Base-by-base conservation (phyloP, 2,329 filamentous ascomycete genomes). In the Trichoderma atrobrunneum region DNA sequence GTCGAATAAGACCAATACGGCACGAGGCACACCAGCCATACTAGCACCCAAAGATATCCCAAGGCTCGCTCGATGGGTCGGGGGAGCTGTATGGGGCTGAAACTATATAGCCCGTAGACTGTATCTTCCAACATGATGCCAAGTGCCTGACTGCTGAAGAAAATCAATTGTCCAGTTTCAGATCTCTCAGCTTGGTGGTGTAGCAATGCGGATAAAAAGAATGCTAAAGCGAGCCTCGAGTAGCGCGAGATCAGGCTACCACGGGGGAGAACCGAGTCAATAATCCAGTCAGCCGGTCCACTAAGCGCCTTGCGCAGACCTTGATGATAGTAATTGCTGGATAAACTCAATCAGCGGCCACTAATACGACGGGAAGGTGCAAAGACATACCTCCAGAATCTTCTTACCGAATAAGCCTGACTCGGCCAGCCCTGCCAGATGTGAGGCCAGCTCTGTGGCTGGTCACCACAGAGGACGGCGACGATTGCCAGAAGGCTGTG, bases 131-230 rank as follows among this genome's bases (percentile, higher is more conserved):
- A 16, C 26, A 64, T 64, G 11, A 64, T 64, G 48, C 26, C 62
- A 51, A 64, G 26, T 64, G 62, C 39, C 39, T 64, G 62, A 24
- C 62, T 64, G 39, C 62, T 64, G 36, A 64, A 64, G 39, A 64
- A 64, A 3, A 64, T 51, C 26, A 64, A 51, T 16, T 64, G 62
- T 64, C 62, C 62, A 32, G 26, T 64, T 64, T 64, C 62, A 32
- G 26, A 64, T 32, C 62, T 14, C 26, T 64, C 62, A 24, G 39
- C 39, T 18, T 64, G 26, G 18, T 64, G 62, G 18, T 64, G 62
- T 24, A 64, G 36, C n/a, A 51, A 21, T 51, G n/a, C 43, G 10
- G 43, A 51, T 51, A 51, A 21, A 21, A 51, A 6, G 43, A 51
- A 51, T 21, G 43, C 43, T 10, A 51, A n/a, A 21, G n/a, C n/a